A percentile compares a stretch with the other conserved stretches of the same genome.
Evolutionary conservation across 2,329 filamentous ascomycete genomes (phyloP).

Genomic region (Stachybotrys elegans): DNA sequence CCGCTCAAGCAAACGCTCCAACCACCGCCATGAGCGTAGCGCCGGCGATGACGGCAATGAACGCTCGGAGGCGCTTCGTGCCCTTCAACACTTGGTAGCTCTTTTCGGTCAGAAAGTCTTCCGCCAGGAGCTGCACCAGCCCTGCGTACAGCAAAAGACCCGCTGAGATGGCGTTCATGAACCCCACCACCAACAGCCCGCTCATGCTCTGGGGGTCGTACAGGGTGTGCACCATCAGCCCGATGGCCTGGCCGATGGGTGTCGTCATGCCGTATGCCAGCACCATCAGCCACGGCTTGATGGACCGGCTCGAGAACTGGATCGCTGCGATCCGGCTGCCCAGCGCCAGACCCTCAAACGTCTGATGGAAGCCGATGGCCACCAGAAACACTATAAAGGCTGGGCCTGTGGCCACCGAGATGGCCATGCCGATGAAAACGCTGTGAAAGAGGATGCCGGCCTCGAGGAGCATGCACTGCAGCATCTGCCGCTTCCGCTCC

Average conservation of each 20-base stretch:
- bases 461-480: conserved; percentile 76
- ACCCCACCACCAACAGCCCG: conserved; percentile 75
- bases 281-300: conserved; percentile 79
- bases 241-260: conserved; percentile 78
- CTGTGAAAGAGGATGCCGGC: conserved; percentile 82
- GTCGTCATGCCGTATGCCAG: conserved; percentile 73
- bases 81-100: conserved; percentile 65
- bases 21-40: conserved; percentile 67
- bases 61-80: conserved; percentile 56
- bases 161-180: conserved; percentile 82
- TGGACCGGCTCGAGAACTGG: conserved; percentile 67
- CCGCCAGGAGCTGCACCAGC: conserved; percentile 76
- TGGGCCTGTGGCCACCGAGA: conserved; percentile 74
- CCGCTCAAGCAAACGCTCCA: conserved; percentile 61
- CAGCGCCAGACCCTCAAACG: conserved; percentile 82
- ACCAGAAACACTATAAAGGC: conserved; percentile 75
- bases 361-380: conserved; percentile 80
- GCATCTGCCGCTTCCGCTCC: conserved; percentile 60
- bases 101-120: conserved; percentile 76
- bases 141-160: conserved; percentile 78
- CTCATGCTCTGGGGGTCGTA: conserved; percentile 75
- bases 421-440: conserved; percentile 82
- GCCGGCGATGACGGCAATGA: conserved; percentile 57
- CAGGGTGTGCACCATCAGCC: conserved; percentile 68
- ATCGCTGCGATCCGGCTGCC: conserved; percentile 81